A percentile compares a stretch with the other conserved stretches of the same genome.
Conservation (phyloP, 2,329 filamentous ascomycete genomes). For the Nothopassalora personata region DNA sequence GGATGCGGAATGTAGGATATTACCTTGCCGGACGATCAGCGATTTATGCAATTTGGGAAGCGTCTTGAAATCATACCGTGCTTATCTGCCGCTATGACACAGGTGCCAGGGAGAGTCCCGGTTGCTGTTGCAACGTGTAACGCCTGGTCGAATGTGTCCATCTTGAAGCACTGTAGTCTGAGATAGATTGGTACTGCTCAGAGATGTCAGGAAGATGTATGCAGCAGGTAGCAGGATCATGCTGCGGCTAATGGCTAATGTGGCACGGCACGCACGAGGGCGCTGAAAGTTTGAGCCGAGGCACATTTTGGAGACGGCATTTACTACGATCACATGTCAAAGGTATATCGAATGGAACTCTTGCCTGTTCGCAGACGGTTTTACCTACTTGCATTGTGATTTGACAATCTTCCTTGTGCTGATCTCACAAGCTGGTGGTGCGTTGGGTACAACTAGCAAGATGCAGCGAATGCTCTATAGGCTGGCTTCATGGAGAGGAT, state of each 20-base stretch:
- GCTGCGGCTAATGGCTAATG: neutral
- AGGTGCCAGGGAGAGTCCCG: neutral
- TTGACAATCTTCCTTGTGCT: too few species aligned
- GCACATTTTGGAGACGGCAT: neutral
- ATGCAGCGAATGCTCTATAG: too few species aligned
- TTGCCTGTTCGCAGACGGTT: too few species aligned
- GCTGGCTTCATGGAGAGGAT: too few species aligned
- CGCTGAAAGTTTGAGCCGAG: neutral
- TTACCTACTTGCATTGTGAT: too few species aligned
- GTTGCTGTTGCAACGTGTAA: neutral
- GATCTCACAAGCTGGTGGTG: too few species aligned
- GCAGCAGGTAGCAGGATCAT: neutral
- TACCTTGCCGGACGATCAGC: neutral
- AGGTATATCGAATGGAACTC: too few species aligned
- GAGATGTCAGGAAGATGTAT: neutral
- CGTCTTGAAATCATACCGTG: neutral
- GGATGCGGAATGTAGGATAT: constrained; percentile 2
- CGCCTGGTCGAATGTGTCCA: neutral
- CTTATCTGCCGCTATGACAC: constrained; percentile 6
- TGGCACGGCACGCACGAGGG: neutral
- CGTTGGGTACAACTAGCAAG: too few species aligned
- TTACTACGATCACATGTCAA: neutral
- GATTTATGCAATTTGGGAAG: neutral
- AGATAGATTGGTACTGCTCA: neutral
- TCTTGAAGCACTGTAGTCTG: neutral